Base-by-base conservation (phyloP, 192 early-diverging fungal genomes). In the Rhizophagus prolifer region DNA sequence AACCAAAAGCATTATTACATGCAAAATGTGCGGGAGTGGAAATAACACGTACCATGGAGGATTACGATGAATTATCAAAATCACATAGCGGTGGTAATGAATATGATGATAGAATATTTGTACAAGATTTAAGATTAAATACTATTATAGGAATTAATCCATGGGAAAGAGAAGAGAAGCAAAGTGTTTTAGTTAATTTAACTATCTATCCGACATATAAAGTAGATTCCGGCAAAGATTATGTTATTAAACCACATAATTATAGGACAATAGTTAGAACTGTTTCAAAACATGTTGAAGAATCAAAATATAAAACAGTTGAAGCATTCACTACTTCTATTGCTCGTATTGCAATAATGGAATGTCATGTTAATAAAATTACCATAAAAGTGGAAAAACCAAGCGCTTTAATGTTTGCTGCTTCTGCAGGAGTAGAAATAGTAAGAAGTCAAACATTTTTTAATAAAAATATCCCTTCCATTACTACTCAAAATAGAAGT, bases 81-180 rank as follows among this genome's bases (percentile, higher is more conserved):
- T 81, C 25, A 77, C 75, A 1, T 6, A 41, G 83, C 80, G 10
- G 79, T 36, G 68, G 36, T 14, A 80, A 89, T 23, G 87, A 83
- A 12, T 58, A 80, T 14, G 80, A 94, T 25, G 97, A 99, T 80
- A 81, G 85, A 54, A 92, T 97, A 46, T 91, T 96, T 80, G 94
- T 99, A 74, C 90, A 93, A 78, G 87, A 90, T 75, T 84, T 99
- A 63, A 83, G 82, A 16, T 83, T 96, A 21, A 91, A 86, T 80
- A 91, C 94, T 25, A 95, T 99, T 46, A 93, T 99, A 61, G 98
- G 98, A 28, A 92, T 99, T 13, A 95, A 97, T 80, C 91, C 94
- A 16, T 97, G 95, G 94, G 98, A 99, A 82, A 86, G 97, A 26
- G 92, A 95, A 76, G 94, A 96, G 83, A 95, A 95, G 79, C 98